Conservation (phyloP, 139 green algal genomes). For the Micractinium conductrix region DNA sequence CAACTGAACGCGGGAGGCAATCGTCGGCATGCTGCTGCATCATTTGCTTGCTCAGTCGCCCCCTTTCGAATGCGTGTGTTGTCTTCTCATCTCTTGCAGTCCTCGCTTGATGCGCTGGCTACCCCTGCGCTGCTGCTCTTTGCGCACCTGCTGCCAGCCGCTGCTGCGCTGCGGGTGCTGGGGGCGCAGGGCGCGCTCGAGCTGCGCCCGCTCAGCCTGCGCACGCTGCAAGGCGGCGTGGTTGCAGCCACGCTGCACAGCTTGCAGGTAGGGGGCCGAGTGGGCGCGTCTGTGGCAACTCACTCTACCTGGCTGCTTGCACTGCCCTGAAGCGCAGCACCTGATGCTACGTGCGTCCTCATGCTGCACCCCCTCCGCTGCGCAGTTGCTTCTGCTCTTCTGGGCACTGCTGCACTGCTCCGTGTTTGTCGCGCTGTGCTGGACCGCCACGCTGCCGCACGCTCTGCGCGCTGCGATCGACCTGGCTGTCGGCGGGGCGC, state of each 20-base stretch:
- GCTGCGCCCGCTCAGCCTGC: conserved; percentile 25
- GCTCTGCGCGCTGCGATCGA: conserved; percentile 9
- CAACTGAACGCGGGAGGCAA: too few species aligned
- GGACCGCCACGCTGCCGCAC: conserved; percentile 22
- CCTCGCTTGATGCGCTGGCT: conserved; percentile 8
- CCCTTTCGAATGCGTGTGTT: too few species aligned
- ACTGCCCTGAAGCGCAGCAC: too few species aligned
- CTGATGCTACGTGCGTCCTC: too few species aligned
- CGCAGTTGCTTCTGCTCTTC: conserved; percentile 25
- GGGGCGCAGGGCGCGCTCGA: conserved; percentile 17
- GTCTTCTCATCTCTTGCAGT: too few species aligned
- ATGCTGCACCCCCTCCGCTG: background rate
- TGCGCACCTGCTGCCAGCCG: conserved; percentile 31
- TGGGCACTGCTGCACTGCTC: conserved; percentile 16
- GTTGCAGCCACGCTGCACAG: background rate
- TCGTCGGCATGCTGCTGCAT: too few species aligned
- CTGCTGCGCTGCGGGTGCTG: conserved; percentile 28
- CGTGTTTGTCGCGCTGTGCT: conserved; percentile 28
- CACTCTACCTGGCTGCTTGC: too few species aligned
- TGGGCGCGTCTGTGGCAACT: too few species aligned
- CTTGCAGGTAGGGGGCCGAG: background rate
- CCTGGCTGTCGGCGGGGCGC: conserved; percentile 25
- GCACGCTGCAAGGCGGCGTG: conserved; percentile 13
- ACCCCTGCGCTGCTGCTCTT: conserved; percentile 30
- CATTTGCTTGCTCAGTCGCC: too few species aligned